These are phyloP conservation scores for Aspergillus indologenus DNA, from an alignment of 495 filamentous ascomycete genomes.

Conservation along the genomic window DNA sequence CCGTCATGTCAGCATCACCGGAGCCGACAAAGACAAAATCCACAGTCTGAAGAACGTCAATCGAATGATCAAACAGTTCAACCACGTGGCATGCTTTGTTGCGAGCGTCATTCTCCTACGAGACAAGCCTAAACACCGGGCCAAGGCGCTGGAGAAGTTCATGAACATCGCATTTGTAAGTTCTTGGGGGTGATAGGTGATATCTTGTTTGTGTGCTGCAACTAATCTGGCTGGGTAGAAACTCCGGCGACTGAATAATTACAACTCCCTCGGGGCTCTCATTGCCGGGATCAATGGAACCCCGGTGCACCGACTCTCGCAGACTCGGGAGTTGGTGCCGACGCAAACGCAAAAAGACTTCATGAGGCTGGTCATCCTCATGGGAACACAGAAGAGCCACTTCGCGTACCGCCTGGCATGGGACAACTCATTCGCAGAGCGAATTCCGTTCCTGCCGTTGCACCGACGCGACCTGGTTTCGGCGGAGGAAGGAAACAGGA, in stretches of 20 bases:
- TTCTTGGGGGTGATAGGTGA: background rate
- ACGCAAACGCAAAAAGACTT: conserved; percentile 70
- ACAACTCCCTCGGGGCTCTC: conserved; percentile 90
- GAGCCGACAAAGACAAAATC: conserved; percentile 69
- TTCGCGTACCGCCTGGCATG: conserved; percentile 93
- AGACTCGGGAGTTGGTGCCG: conserved; percentile 77
- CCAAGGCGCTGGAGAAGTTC: conserved; percentile 85
- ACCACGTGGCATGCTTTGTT: conserved; percentile 89
- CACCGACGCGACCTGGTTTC: conserved; percentile 84
- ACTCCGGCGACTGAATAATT: conserved; percentile 90
- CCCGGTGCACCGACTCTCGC: conserved; percentile 77
- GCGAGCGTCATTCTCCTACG: conserved; percentile 87
- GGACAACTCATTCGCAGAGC: conserved; percentile 86
- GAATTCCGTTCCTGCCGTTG: conserved; percentile 93
- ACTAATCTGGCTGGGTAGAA: conserved; percentile 41
- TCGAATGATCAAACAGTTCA: conserved; percentile 93
- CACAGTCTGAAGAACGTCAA: conserved; percentile 82
- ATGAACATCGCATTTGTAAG: conserved; percentile 72
- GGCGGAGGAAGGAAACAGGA: conserved; percentile 88
- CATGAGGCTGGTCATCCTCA: conserved; percentile 83
- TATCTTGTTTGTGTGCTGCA: background rate
- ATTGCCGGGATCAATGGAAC: conserved; percentile 90
- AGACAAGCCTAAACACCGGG: conserved; percentile 94
- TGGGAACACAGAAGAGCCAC: conserved; percentile 87
- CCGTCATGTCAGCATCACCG: conserved; percentile 76